Evolutionary conservation across 805 yeast species (phyloP).

Genomic region (Myxozyma udenii): DNA sequence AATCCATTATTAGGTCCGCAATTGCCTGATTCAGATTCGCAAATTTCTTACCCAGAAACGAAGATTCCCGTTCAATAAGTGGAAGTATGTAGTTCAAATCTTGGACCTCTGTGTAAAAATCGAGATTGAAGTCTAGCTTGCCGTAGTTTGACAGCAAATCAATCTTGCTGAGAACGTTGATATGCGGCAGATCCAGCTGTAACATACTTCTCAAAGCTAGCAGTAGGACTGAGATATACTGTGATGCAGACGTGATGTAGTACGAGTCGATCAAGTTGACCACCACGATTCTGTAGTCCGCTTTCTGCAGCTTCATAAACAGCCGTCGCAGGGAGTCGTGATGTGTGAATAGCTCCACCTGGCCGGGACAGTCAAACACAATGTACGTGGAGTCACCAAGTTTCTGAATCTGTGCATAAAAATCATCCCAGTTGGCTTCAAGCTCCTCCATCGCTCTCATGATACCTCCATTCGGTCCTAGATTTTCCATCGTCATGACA

Average conservation of each 20-base stretch:
- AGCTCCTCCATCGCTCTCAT: conserved; percentile 76
- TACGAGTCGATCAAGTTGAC: conserved; percentile 82
- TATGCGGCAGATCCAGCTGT: conserved; percentile 86
- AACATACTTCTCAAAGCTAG: conserved; percentile 87
- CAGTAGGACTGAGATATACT: conserved; percentile 76
- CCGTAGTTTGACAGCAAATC: conserved; percentile 79
- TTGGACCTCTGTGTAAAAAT: conserved; percentile 89
- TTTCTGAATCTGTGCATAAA: conserved; percentile 54
- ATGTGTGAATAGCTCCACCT: conserved; percentile 90
- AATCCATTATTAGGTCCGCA: conserved; percentile 82
- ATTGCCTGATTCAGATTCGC: conserved; percentile 70
- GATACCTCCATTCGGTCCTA: conserved; percentile 90
- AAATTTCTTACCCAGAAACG: conserved; percentile 58
- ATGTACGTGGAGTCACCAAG: conserved; percentile 54
- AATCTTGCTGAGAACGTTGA: conserved; percentile 88
- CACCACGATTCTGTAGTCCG: conserved; percentile 62
- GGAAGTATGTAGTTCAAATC: conserved; percentile 71
- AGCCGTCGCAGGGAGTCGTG: conserved; percentile 70
- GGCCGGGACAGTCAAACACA: conserved; percentile 89
- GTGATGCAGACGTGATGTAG: conserved; percentile 81
- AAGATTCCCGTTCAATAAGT: conserved; percentile 64
- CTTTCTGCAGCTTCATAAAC: conserved; percentile 60
- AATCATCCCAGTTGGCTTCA: conserved; percentile 56
- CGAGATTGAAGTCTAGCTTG: conserved; percentile 68
- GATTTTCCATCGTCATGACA: conserved; percentile 63